Evolutionary conservation across 108 stramenopile genomes (phyloP).

Genomic region (Skeletonema costatum): DNA sequence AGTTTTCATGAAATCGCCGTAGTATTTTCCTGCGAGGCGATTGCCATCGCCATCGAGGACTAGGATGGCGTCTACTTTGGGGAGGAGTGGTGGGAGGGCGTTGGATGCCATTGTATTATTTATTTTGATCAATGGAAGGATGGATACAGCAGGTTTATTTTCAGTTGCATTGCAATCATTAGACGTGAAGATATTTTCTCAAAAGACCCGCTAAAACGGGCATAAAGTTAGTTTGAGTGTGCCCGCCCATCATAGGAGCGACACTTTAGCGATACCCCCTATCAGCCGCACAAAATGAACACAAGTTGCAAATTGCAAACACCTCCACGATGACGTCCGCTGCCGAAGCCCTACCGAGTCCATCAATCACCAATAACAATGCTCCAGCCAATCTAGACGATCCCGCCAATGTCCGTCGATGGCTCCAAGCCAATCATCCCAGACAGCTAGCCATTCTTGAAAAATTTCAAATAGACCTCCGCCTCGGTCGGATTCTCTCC

Average conservation of each 20-base stretch:
- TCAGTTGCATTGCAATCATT: neutral
- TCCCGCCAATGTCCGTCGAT: constrained; percentile 51
- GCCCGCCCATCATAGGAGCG: neutral
- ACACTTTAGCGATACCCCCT: too few relatives aligned
- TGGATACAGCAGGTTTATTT: neutral
- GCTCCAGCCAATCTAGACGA: constrained; percentile 40
- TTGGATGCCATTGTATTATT: neutral
- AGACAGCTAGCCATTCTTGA: constrained; percentile 71
- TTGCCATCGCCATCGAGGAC: constrained; percentile 85
- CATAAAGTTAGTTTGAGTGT: too few relatives aligned
- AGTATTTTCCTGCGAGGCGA: constrained; percentile 89
- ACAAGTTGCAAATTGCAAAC: neutral
- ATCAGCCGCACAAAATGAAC: too few relatives aligned
- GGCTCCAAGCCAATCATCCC: constrained; percentile 58
- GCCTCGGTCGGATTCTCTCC: constrained; percentile 72
- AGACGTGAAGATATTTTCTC: neutral
- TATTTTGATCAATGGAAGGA: neutral
- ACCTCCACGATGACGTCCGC: neutral
- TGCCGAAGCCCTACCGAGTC: neutral
- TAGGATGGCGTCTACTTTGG: constrained; percentile 86
- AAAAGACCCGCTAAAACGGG: neutral
- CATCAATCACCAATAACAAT: neutral
- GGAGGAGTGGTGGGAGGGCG: constrained; percentile 76
- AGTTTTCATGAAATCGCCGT: constrained; percentile 72
- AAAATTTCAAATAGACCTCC: constrained; percentile 73